These are phyloP conservation scores for Microdochium trichocladiopsis DNA, from an alignment of 2,329 filamentous ascomycete species.

Conservation along the genomic window DNA sequence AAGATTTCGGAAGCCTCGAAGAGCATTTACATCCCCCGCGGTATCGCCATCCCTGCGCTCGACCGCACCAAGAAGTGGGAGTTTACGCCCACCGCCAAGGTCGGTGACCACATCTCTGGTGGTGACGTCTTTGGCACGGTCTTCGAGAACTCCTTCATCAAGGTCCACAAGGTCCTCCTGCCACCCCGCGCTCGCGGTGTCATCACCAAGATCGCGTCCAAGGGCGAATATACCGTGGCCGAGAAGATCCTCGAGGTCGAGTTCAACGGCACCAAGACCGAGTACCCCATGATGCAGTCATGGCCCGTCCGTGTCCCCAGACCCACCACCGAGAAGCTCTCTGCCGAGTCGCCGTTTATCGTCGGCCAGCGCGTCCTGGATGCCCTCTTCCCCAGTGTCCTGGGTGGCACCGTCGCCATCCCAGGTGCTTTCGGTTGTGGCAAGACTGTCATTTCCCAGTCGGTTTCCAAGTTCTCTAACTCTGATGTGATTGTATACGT, in stretches of 20 bases:
- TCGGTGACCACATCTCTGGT: constrained; percentile 93
- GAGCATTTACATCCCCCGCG: constrained; percentile 96
- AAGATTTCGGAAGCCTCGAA: constrained; percentile 70
- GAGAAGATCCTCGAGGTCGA: constrained; percentile 94
- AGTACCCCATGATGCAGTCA: constrained; percentile 96
- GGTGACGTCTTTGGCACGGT: constrained; percentile 95
- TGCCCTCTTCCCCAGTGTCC: constrained; percentile 90
- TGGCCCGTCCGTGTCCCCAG: constrained; percentile 97
- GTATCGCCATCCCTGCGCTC: constrained; percentile 80
- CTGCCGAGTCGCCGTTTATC: constrained; percentile 84
- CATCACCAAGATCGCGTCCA: constrained; percentile 82
- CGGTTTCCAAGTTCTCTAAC: constrained; percentile 99
- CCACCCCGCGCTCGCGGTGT: constrained; percentile 85
- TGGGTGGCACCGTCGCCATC: constrained; percentile 96
- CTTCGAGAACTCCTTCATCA: constrained; percentile 91
- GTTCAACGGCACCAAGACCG: constrained; percentile 92
- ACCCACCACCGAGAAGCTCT: constrained; percentile 85
- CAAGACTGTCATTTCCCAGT: constrained; percentile 98
- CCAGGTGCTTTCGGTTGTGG: constrained; percentile 97
- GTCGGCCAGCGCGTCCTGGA: constrained; percentile 96
- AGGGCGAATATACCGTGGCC: constrained; percentile 89
- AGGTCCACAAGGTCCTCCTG: constrained; percentile 87
- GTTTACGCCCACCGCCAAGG: constrained; percentile 85
- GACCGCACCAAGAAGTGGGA: constrained; percentile 94
- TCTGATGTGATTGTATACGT: constrained; percentile 98